Evolutionary conservation across 371 early-diverging fungal species (phyloP).

Genomic region (Lichtheimia corymbifera): DNA sequence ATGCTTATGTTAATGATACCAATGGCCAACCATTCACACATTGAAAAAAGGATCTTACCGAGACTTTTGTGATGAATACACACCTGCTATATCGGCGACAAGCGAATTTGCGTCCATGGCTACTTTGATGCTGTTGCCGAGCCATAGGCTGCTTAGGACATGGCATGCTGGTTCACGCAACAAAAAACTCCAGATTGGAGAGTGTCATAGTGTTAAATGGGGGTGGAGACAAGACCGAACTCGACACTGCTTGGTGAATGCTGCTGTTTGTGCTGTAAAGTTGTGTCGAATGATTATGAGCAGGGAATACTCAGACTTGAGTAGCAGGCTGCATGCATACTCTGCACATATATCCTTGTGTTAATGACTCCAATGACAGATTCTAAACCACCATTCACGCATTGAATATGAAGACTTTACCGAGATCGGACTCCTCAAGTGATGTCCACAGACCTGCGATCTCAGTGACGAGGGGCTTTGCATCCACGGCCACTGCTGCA

Average conservation of each 20-base stretch:
- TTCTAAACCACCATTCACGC: not conserved
- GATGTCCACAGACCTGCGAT: conserved; percentile 23
- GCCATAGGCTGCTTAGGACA: too few species aligned
- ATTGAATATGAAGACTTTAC: conserved; percentile 18
- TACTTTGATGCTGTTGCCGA: too few species aligned
- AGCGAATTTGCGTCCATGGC: too few species aligned
- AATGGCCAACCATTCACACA: not conserved
- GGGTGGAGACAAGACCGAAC: too few species aligned
- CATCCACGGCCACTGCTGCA: conserved; percentile 8
- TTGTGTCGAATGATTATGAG: conserved; percentile 22
- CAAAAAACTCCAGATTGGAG: too few species aligned
- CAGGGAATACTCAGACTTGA: conserved; percentile 28
- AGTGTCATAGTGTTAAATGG: too few species aligned
- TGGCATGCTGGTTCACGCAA: too few species aligned
- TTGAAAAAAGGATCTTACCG: conserved; percentile 23
- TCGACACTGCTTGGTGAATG: too few species aligned
- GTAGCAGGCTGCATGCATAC: conserved; percentile 36
- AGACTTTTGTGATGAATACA: too few species aligned
- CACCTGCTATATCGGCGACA: too few species aligned
- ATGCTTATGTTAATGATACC: not conserved
- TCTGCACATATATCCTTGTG: conserved; percentile 18
- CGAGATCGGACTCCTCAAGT: conserved; percentile 34
- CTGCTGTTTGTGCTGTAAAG: conserved; percentile 22
- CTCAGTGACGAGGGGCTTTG: conserved; percentile 22
- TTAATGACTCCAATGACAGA: not conserved